These are phyloP conservation scores for Jamesozyma gamospora DNA, from an alignment of 805 yeast genomes.

Conservation along the genomic window DNA sequence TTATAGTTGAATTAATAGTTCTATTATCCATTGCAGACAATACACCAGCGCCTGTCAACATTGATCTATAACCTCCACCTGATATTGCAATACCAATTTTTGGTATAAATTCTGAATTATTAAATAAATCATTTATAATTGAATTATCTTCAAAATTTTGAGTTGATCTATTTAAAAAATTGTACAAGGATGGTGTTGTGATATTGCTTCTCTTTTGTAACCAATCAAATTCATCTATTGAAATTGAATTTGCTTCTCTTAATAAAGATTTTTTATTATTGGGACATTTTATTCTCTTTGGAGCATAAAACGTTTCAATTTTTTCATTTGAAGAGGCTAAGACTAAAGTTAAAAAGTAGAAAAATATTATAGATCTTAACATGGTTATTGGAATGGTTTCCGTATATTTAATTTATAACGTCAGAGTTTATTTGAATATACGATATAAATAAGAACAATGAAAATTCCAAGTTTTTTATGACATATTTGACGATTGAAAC, in stretches of 20 bases:
- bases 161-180: conserved; percentile 36
- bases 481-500: too few relatives aligned
- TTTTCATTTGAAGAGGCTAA: not conserved
- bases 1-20: conserved; percentile 42
- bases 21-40: conserved; percentile 74
- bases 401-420: too few relatives aligned
- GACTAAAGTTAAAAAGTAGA: not conserved
- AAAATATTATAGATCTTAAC: too few relatives aligned
- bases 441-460: too few relatives aligned
- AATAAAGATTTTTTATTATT: conserved; percentile 24
- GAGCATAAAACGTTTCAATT: conserved; percentile 36
- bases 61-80: conserved; percentile 90
- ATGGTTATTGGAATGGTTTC: too few relatives aligned
- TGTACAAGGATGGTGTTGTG: conserved; percentile 35
- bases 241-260: conserved; percentile 42
- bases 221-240: conserved; percentile 42
- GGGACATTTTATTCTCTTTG: conserved; percentile 50
- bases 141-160: conserved; percentile 16
- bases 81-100: conserved; percentile 54
- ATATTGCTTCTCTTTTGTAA: conserved; percentile 34
- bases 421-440: too few relatives aligned
- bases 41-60: conserved; percentile 78
- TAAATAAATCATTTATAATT: conserved; percentile 7
- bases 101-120: conserved; percentile 23
- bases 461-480: too few relatives aligned